These are phyloP conservation scores for Saprolegnia diclina DNA, from an alignment of 352 stramenopile genomes.

Conservation along the genomic window DNA sequence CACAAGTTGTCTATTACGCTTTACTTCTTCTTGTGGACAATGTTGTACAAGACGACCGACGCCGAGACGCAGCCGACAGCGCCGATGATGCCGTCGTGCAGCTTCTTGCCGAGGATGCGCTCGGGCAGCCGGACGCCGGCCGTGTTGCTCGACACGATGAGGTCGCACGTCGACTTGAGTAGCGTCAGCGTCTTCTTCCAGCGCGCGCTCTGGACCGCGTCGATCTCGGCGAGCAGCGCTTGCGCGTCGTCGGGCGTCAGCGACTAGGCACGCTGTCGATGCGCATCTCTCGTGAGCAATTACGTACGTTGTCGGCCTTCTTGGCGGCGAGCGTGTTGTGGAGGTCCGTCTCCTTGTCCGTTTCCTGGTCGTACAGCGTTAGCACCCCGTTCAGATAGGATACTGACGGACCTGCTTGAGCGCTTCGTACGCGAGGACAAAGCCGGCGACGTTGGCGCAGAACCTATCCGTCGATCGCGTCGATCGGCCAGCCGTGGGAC, in stretches of 20 bases:
- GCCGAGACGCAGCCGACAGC: conserved; percentile 73
- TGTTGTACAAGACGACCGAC: conserved; percentile 78
- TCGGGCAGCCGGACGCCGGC: conserved; percentile 66
- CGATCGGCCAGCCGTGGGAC: not conserved
- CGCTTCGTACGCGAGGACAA: conserved; percentile 60
- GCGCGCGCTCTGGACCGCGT: conserved; percentile 47
- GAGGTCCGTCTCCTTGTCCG: conserved; percentile 20
- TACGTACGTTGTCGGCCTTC: conserved; percentile 7
- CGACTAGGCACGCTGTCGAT: not conserved
- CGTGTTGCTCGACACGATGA: conserved; percentile 84
- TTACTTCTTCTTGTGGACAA: conserved; percentile 21
- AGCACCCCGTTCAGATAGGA: no score
- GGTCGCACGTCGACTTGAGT: conserved; percentile 75
- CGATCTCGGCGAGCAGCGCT: conserved; percentile 37
- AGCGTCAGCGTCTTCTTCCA: conserved; percentile 79
- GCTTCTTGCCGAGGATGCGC: conserved; percentile 67
- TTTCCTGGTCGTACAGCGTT: no score
- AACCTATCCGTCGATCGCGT: conserved; percentile 32
- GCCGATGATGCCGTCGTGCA: conserved; percentile 81
- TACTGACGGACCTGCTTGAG: conserved; percentile 53
- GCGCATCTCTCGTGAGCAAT: not conserved
- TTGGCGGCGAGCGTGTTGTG: not conserved
- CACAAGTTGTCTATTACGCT: not conserved
- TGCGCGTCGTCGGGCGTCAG: not conserved
- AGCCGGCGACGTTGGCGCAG: conserved; percentile 73